A percentile compares a stretch with the other conserved stretches of the same genome.
Evolutionary conservation across 345 rosid species (phyloP).

Genomic region (Carallia pectinifolia): DNA sequence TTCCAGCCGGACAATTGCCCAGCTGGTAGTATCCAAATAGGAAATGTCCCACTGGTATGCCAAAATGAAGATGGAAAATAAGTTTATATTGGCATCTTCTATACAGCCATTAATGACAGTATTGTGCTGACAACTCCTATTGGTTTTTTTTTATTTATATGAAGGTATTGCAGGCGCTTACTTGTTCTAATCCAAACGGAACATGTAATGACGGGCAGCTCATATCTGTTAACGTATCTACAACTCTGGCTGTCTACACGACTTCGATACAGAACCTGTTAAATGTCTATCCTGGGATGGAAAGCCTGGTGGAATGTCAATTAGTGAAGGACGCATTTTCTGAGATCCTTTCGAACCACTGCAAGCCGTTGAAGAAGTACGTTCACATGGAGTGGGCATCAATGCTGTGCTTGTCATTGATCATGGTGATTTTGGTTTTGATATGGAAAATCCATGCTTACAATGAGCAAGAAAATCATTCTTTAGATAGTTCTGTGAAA

Average conservation of each 20-base stretch:
- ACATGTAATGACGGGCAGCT: slow-evolving; percentile 39
- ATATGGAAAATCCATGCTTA: slow-evolving; percentile 35
- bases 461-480: slow-evolving; percentile 27
- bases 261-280: slow-evolving; percentile 48
- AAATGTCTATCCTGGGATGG: slow-evolving; percentile 57
- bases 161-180: slow-evolving; percentile 35
- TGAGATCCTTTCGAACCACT: slow-evolving; percentile 45
- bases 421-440: slow-evolving; percentile 46
- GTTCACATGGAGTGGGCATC: slow-evolving; percentile 50
- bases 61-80: no score
- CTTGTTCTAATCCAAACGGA: slow-evolving; percentile 45
- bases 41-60: slow-evolving; percentile 56
- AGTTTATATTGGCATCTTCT: no score
- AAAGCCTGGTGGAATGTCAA: slow-evolving; percentile 50
- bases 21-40: slow-evolving; percentile 40
- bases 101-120: no score
- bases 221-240: slow-evolving; percentile 35
- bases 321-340: slow-evolving; percentile 55
- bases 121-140: no score
- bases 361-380: slow-evolving; percentile 49
- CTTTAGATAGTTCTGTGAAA: slow-evolving; percentile 32
- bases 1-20: slow-evolving; percentile 54
- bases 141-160: not conserved
- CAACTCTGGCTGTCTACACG: slow-evolving; percentile 45
- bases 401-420: slow-evolving; percentile 38